A percentile compares a stretch with the other conserved stretches of the same genome.
Conservation (phyloP, 108 stramenopile genomes). For the Cyclotella kingstonii region DNA sequence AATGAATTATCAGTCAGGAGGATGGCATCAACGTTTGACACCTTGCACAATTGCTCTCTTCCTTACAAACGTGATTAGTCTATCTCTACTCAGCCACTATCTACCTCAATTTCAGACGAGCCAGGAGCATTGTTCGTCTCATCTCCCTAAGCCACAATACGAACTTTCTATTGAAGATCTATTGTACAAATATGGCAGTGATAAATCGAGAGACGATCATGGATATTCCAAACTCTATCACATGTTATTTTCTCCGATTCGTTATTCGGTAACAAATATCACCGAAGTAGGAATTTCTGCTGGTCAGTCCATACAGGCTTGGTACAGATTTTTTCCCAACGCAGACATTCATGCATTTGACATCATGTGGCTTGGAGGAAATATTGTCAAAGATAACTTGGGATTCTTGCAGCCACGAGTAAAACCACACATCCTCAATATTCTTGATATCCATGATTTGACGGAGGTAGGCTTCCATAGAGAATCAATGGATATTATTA, state of each 20-base stretch:
- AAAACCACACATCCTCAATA: slow-evolving; percentile 9
- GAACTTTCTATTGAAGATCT: slow-evolving; percentile 23
- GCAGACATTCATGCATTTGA: slow-evolving; percentile 36
- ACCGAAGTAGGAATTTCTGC: slow-evolving; percentile 23
- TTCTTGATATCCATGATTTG: slow-evolving; percentile 4
- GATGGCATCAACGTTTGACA: too few relatives aligned
- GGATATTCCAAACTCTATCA: slow-evolving; percentile 29
- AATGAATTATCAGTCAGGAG: too few relatives aligned
- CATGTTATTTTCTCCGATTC: slow-evolving; percentile 19
- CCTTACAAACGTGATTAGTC: too few relatives aligned
- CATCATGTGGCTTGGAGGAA: background rate
- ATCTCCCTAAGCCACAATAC: too few relatives aligned
- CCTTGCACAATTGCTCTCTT: too few relatives aligned
- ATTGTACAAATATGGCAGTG: slow-evolving; percentile 35
- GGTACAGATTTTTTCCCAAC: slow-evolving; percentile 29
- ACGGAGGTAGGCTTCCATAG: slow-evolving; percentile 8
- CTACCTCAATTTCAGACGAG: too few relatives aligned
- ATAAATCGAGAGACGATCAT: slow-evolving; percentile 36
- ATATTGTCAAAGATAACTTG: slow-evolving; percentile 11
- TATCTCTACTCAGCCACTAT: too few relatives aligned
- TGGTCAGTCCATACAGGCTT: slow-evolving; percentile 27
- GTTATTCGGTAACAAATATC: slow-evolving; percentile 21
- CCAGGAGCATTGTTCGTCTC: too few relatives aligned
- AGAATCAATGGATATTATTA: slow-evolving; percentile 25
- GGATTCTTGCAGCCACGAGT: slow-evolving; percentile 6